These are phyloP conservation scores for Coprinopsis marcescibilis DNA, from an alignment of 768 basidiomycete genomes.

Conservation along the genomic window DNA sequence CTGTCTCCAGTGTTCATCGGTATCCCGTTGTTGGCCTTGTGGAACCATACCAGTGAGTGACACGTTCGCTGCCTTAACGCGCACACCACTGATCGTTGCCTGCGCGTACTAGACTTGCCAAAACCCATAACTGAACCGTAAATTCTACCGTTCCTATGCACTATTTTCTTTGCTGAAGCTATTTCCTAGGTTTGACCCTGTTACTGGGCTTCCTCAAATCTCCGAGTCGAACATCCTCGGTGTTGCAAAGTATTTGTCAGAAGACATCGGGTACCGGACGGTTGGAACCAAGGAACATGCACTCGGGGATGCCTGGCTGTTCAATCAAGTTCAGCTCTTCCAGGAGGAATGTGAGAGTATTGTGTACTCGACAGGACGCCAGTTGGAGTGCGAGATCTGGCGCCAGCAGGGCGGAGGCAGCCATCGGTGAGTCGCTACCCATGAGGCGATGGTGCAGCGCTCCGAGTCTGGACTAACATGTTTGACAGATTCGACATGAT, in stretches of 20 bases:
- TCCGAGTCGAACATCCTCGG: conserved; percentile 66
- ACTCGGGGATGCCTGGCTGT: conserved; percentile 77
- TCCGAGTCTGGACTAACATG: not conserved
- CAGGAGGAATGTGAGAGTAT: conserved; percentile 56
- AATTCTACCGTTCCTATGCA: conserved; percentile 15
- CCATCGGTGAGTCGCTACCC: conserved; percentile 59
- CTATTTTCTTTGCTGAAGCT: not conserved
- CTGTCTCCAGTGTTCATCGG: conserved; percentile 51
- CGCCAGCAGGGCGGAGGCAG: conserved; percentile 83
- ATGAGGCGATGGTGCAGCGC: not conserved
- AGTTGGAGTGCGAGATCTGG: conserved; percentile 90
- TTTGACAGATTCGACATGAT: conserved; percentile 83
- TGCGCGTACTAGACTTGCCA: conserved; percentile 56
- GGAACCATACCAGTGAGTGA: conserved; percentile 46
- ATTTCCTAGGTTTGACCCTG: conserved; percentile 35
- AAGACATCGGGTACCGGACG: conserved; percentile 85
- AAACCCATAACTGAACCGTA: conserved; percentile 49
- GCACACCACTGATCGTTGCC: too few species aligned
- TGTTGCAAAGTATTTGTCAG: conserved; percentile 64
- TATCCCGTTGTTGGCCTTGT: conserved; percentile 40
- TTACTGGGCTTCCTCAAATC: conserved; percentile 58
- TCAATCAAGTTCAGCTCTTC: conserved; percentile 57
- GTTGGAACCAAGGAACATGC: conserved; percentile 90
- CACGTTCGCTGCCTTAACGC: too few species aligned
- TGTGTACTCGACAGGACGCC: conserved; percentile 38